Conservation (phyloP, 345 rosid genomes). For the Adansonia digitata region DNA sequence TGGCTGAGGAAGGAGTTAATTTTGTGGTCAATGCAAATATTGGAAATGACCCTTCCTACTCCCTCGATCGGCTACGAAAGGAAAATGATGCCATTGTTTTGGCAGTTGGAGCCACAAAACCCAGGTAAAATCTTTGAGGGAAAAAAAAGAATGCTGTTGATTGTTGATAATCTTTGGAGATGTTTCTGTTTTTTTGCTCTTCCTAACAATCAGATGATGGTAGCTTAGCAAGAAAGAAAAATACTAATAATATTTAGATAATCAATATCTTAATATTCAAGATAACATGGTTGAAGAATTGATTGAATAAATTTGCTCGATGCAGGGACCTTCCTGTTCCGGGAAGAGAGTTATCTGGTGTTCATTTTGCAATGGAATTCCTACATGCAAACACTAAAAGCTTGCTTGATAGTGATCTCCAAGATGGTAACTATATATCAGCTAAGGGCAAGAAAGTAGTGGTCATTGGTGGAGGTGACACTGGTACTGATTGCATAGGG, state of each 20-base stretch:
- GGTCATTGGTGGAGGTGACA: conserved; percentile 99
- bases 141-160: not conserved
- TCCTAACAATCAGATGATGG: not conserved
- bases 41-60: conserved; percentile 71
- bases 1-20: conserved; percentile 80
- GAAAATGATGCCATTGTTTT: conserved; percentile 81
- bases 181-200: not conserved
- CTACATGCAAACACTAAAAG: conserved; percentile 96
- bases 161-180: not conserved
- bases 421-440: conserved; percentile 81
- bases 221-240: not conserved
- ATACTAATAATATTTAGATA: too few relatives aligned
- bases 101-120: conserved; percentile 96
- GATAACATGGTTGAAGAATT: not conserved
- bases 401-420: conserved; percentile 80
- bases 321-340: conserved; percentile 98
- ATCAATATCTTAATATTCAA: not conserved
- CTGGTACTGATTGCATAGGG: conserved; percentile 97
- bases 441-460: conserved; percentile 92
- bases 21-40: conserved; percentile 90
- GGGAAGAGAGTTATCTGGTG: conserved; percentile 82
- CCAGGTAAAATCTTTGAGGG: conserved; percentile 46
- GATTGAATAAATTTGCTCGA: conserved; percentile 1
- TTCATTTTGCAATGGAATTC: conserved; percentile 97
- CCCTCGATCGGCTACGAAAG: conserved; percentile 65